Percentiles rank a stretch among this genome's conserved stretches.
phyloP scores from a whole-genome alignment of 352 stramenopile species.

The Globisporangium nodosum region DNA sequence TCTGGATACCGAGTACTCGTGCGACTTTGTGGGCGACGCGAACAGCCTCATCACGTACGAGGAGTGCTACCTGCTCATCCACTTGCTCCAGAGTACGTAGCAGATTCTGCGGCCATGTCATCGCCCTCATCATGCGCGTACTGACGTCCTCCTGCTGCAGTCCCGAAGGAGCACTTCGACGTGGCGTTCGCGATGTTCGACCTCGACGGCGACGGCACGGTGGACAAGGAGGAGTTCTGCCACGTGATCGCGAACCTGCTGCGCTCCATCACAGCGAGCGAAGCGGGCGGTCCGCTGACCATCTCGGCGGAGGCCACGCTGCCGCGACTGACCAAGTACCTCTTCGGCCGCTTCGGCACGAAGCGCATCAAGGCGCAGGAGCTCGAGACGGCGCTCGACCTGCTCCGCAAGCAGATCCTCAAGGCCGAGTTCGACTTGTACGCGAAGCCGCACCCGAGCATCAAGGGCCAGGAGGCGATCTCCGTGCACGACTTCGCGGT shows the following conservation, averaged over 20 bases:
- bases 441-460: slow-evolving; percentile 30
- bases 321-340: slow-evolving; percentile 52
- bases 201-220: slow-evolving; percentile 61
- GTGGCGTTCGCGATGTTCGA: slow-evolving; percentile 83
- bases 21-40: slow-evolving; percentile 66
- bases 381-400: slow-evolving; percentile 40
- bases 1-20: slow-evolving; percentile 49
- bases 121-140: background rate
- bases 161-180: slow-evolving; percentile 71
- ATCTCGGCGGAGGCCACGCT: slow-evolving; percentile 20
- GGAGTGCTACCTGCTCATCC: slow-evolving; percentile 74
- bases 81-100: slow-evolving; percentile 66
- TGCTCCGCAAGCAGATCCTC: slow-evolving; percentile 53
- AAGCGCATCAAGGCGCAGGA: slow-evolving; percentile 56
- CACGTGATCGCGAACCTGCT: slow-evolving; percentile 68
- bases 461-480: slow-evolving; percentile 38
- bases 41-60: slow-evolving; percentile 76
- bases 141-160: slow-evolving; percentile 15
- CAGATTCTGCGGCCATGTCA: too few relatives aligned
- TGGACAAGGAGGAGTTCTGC: slow-evolving; percentile 72
- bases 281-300: slow-evolving; percentile 3
- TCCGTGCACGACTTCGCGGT: slow-evolving; percentile 78
- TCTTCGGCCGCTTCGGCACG: slow-evolving; percentile 52
- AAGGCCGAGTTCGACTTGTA: slow-evolving; percentile 72
- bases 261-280: slow-evolving; percentile 23